A percentile compares a stretch with the other conserved stretches of the same genome.
phyloP scores from a whole-genome alignment of 2,329 filamentous ascomycete species.

The Fusarium newnesense region DNA sequence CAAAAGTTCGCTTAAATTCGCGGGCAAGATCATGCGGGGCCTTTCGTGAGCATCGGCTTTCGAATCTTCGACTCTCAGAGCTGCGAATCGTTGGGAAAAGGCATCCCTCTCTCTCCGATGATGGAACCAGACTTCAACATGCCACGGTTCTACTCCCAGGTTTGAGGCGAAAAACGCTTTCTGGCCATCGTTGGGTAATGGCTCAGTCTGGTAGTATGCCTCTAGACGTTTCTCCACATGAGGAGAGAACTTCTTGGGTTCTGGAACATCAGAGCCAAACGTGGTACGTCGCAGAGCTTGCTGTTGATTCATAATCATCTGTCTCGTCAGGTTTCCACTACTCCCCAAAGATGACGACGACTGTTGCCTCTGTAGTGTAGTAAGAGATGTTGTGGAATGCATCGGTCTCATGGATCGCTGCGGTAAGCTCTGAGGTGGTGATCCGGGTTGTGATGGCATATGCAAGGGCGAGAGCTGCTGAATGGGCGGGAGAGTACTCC shows the following conservation, averaged over 20 bases:
- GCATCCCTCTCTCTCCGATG: slow-evolving; percentile 62
- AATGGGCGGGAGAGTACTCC: slow-evolving; percentile 21
- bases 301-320: slow-evolving; percentile 59
- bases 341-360: slow-evolving; percentile 32
- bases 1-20: slow-evolving; percentile 61
- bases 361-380: slow-evolving; percentile 35
- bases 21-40: slow-evolving; percentile 61
- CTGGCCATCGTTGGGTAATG: slow-evolving; percentile 60
- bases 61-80: slow-evolving; percentile 54
- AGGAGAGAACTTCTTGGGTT: slow-evolving; percentile 57
- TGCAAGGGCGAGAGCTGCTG: slow-evolving; percentile 38
- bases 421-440: slow-evolving; percentile 33
- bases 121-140: slow-evolving; percentile 67
- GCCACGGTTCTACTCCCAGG: slow-evolving; percentile 60
- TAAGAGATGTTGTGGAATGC: slow-evolving; percentile 40
- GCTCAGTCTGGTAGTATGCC: slow-evolving; percentile 61
- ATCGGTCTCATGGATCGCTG: slow-evolving; percentile 36
- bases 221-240: slow-evolving; percentile 63
- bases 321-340: slow-evolving; percentile 49
- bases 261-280: slow-evolving; percentile 53
- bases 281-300: slow-evolving; percentile 53
- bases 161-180: slow-evolving; percentile 66
- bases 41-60: slow-evolving; percentile 46
- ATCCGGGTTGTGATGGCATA: slow-evolving; percentile 30
- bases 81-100: slow-evolving; percentile 57